Base-by-base conservation (phyloP, 2,329 filamentous ascomycete genomes). In the Dothistroma pini region DNA sequence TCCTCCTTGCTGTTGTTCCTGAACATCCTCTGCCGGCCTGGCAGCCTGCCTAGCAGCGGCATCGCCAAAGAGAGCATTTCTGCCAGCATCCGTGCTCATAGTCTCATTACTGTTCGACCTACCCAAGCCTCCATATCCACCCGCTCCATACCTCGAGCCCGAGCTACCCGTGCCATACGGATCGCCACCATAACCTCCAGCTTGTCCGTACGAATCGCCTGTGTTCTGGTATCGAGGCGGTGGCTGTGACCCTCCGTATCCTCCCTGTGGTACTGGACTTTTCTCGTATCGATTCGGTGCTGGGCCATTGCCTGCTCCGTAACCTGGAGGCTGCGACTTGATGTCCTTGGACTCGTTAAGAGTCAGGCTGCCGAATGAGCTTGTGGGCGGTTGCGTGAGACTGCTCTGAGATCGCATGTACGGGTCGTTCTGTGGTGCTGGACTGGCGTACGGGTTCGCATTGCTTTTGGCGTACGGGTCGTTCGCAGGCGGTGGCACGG, bases 41-140 rank as follows among this genome's bases (percentile, higher is more conserved):
- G 81, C 76, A 67, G 84, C 78, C 47, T 75, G 72, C 57, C 84
- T 75, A 57, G 83, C 75, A 19, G 77, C 72, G 2, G 84, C 84
- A 61, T 81, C 81, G 22, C 84, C 84, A 61, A 91, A 90, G 4
- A 91, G 80, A 31, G 83, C 85, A 70, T 88, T 84, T 47, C 87
- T 81, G 64, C 86, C 83, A 41, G 77, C 78, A 61, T 86, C 84
- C 12, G 76, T 78, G 54, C 76, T 75, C 63, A 76, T 73, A 35
- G 81, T 80, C 65, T 83, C 80, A 58, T 81, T 79, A 55, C 79
- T 78, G 63, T 79, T 77, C 54, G 73, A 68, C 51, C 78, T 75
- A 52, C 83, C 83, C 58, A 85, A 71, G n/a, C 82, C 83, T 62
- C 83, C 83, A 65, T 85, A 85, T 56, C 83, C 82, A 63, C 81